These are phyloP conservation scores for Actinidia arguta DNA, from an alignment of 179 eudicot species.

Conservation along the genomic window DNA sequence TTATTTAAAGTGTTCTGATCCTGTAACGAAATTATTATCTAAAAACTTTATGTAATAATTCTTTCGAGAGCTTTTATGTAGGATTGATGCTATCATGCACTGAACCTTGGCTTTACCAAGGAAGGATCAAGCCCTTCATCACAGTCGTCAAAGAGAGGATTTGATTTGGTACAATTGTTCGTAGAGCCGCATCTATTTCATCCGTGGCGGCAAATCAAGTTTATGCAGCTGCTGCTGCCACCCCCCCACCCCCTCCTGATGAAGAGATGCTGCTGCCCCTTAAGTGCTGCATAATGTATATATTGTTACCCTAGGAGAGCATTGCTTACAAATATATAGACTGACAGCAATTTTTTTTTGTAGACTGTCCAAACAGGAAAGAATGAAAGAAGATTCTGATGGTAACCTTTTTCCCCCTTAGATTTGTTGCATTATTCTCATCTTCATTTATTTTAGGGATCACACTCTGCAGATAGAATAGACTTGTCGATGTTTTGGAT, in stretches of 20 bases:
- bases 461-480: no score
- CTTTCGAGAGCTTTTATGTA: neutral
- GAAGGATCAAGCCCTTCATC: conserved; percentile 64
- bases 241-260: conserved; percentile 48
- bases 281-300: conserved; percentile 91
- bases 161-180: conserved; percentile 65
- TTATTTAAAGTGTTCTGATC: neutral
- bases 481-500: no score
- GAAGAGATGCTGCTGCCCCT: conserved; percentile 96
- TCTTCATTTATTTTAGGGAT: no score
- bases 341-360: no score
- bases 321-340: conserved; percentile 88
- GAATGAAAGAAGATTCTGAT: no score
- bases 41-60: neutral
- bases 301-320: conserved; percentile 97
- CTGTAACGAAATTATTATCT: neutral
- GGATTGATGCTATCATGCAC: neutral
- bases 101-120: conserved; percentile 34
- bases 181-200: conserved; percentile 86
- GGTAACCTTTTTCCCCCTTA: no score
- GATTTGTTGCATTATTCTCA: no score
- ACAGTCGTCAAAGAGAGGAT: conserved; percentile 53
- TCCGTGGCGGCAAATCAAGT: conserved; percentile 92
- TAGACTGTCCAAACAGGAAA: no score
- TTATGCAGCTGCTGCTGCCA: conserved; percentile 69